Percentiles rank a stretch among this genome's conserved stretches.
Evolutionary conservation across 495 filamentous ascomycete genomes (phyloP).

Genomic region (Aspergillus sclerotioniger): DNA sequence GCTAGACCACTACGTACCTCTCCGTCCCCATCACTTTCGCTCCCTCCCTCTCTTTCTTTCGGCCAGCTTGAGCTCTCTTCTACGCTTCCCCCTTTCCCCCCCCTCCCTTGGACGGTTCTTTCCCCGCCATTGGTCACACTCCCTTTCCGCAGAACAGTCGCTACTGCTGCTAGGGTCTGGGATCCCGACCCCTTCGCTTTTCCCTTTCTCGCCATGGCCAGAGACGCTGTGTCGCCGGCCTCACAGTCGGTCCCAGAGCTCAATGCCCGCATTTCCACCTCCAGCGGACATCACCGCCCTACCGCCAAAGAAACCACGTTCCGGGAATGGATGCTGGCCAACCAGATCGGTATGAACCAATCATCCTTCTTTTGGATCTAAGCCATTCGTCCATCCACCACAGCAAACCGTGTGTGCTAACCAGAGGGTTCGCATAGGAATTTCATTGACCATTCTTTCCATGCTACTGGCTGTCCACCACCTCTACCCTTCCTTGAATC

Average conservation of each 20-base stretch:
- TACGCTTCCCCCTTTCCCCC: background rate
- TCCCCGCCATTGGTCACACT: conserved; percentile 20
- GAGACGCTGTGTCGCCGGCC: conserved; percentile 26
- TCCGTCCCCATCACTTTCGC: conserved; percentile 3
- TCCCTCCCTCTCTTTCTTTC: conserved; percentile 2
- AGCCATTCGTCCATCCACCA: background rate
- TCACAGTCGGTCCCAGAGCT: conserved; percentile 35
- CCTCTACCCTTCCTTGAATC: conserved; percentile 71
- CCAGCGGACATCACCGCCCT: conserved; percentile 25
- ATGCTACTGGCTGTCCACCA: conserved; percentile 75
- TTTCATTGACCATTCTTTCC: conserved; percentile 74
- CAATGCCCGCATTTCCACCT: conserved; percentile 45
- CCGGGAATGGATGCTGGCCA: conserved; percentile 50
- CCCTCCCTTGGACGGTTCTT: background rate
- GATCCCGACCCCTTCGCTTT: conserved; percentile 12
- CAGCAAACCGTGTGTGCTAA: conserved; percentile 19
- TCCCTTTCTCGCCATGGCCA: conserved; percentile 39
- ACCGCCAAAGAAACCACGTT: conserved; percentile 46
- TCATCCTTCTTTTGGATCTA: conserved; percentile 1
- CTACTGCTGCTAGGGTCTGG: conserved; percentile 20
- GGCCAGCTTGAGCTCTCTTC: background rate
- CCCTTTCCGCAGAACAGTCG: conserved; percentile 13
- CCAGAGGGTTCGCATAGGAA: conserved; percentile 47
- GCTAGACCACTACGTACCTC: conserved; percentile 3
- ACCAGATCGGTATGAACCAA: conserved; percentile 50